Evolutionary conservation across 2,329 filamentous ascomycete genomes (phyloP), one percentile per base, ranked within the genome.

Genomic region (Xylaria sp.): DNA sequence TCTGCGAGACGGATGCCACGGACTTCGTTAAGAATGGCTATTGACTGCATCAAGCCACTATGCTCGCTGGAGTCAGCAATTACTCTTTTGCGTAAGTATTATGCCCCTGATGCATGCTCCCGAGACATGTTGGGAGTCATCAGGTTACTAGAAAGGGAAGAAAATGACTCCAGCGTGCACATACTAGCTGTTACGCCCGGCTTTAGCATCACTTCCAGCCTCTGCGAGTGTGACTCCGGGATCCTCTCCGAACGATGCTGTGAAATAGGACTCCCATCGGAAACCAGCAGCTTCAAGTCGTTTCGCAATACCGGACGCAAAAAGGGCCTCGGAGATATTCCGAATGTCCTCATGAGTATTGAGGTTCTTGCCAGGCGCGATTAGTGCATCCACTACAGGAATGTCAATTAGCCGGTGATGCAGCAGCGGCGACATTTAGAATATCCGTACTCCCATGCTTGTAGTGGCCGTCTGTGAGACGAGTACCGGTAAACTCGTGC

Each of bases 241-340:
- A 38, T n/a, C 25, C 4, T 56, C 31, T 36, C 58, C 61, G 1
- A 22, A 61, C 9, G 61, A 49, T 2, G 74, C 71, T 5, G 76
- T 77, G 22, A 76, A 76, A 36, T 79, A 79, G 6, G 75, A 72
- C 15, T 77, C 76, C 77, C 75, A 78, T 27, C 76, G 70, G 36
- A 78, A 70, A 13, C 76, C 74, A n/a, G 71, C 68, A 15, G 62
- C 61, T 50, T 74, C 73, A 0, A 78, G 64, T 15, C 71, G 61
- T 9, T 65, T 61, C 7, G 73, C 76, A 10, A 78, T 72, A 5
- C 71, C 73, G 0, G 71, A 61, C 20, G 73, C 74, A 62, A 78
- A 76, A 17, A 74, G 70, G 7, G 58, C 39, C 62, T 75, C 73
- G 2, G 73, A 73, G 17, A 74, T 71, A 31, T 77, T 72, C 47